Evolutionary conservation across 2,329 filamentous ascomycete genomes (phyloP), one percentile per base, ranked within the genome.

Genomic region (Aspergillus texensis): DNA sequence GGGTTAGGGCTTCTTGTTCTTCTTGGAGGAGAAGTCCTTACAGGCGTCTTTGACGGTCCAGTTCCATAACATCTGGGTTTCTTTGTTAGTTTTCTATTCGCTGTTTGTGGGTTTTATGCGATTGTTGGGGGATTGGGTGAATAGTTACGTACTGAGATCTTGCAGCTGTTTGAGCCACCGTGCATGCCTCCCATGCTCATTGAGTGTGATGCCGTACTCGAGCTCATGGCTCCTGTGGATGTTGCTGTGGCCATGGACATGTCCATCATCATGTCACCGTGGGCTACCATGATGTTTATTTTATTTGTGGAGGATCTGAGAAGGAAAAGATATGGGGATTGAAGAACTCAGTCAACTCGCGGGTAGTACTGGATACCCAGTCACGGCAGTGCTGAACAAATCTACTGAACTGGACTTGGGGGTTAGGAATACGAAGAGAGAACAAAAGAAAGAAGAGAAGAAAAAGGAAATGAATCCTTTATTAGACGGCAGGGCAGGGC

Each of bases 161-260:
- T 65, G 59, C 72, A 75, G 52, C 63, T 63, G 48, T 32, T 52
- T 30, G 46, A 50, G 48, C 48, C 48, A 0, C 48, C 48, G 19
- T 32, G 28, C 48, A 52, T 52, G 45, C 32, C n/a, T 56, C 45
- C 54, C 60, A 62, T 62, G 30, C 14, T n/a, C 52, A 55, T 55
- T 5, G 52, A 55, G n/a, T 55, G 52, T 5, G 52, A 55, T 5
- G 52, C 30, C 5, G 52, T 36, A 11, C 52, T 28, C n/a, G 52
- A 55, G 34, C 32, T 58, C 56, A 54, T 60, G 58, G 56, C 34
- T 41, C 55, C 52, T 58, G 48, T 58, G 60, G 59, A 60, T 67
- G 46, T 71, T 75, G 82, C 92, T 24, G 88, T 79, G 74, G 91
- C 88, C 73, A 91, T 81, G 3, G 88, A 60, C 26, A 68, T 65